These are phyloP conservation scores for Trametes versicolor DNA, from an alignment of 1,284 basidiomycete species.

Conservation along the genomic window DNA sequence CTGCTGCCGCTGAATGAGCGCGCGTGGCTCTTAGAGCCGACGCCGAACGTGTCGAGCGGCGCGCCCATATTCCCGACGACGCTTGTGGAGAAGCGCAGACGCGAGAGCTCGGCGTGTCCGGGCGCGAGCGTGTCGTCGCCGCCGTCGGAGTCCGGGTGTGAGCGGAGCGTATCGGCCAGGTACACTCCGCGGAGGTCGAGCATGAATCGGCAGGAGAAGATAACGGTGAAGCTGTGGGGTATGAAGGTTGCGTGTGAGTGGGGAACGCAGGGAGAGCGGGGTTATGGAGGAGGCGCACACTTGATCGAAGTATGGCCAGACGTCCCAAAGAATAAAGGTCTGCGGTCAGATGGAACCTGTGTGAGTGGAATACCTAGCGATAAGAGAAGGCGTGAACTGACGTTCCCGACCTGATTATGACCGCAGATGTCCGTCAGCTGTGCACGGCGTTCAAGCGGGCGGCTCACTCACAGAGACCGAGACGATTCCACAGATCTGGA, in stretches of 20 bases:
- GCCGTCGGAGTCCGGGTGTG: neutral
- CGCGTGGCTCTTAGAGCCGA: slow-evolving; percentile 1
- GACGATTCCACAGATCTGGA: slow-evolving; percentile 32
- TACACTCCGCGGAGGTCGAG: slow-evolving; percentile 39
- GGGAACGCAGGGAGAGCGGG: neutral
- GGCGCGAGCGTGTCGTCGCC: neutral
- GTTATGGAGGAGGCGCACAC: slow-evolving; percentile 25
- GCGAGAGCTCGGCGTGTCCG: slow-evolving; percentile 9
- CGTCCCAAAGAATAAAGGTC: slow-evolving; percentile 34
- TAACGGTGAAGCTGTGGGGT: slow-evolving; percentile 33
- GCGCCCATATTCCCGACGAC: slow-evolving; percentile 38
- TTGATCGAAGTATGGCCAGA: slow-evolving; percentile 36
- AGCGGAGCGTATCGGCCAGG: slow-evolving; percentile 14
- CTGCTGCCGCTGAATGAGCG: slow-evolving; percentile 3
- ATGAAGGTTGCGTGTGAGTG: neutral
- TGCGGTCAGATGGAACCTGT: neutral
- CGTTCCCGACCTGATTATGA: slow-evolving; percentile 23
- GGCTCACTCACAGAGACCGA: slow-evolving; percentile 24
- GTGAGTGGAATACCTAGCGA: neutral
- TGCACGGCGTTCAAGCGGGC: too few relatives aligned
- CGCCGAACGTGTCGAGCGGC: slow-evolving; percentile 27
- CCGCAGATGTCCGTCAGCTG: neutral
- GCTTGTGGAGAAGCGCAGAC: slow-evolving; percentile 30
- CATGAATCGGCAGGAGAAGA: slow-evolving; percentile 40
- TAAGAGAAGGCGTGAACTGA: neutral